Evolutionary conservation across 2,329 filamentous ascomycete genomes (phyloP), one percentile per base, ranked within the genome.

Genomic region (Cercospora nicotianae): DNA sequence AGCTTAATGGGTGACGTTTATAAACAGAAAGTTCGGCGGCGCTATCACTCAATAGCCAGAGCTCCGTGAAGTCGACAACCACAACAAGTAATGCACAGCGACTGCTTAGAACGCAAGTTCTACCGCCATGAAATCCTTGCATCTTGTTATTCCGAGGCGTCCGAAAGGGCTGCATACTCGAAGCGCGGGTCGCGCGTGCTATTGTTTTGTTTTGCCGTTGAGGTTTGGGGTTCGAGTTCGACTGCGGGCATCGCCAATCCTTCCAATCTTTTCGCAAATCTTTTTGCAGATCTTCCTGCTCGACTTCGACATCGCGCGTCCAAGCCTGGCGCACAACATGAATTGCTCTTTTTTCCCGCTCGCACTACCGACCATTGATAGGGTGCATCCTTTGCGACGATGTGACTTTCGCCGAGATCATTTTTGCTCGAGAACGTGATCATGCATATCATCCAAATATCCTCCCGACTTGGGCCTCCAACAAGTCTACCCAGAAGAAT

Each of bases 61-160:
- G 55, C 55, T 33, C 55, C 55, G 55, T 59, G 16, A 18, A 36
- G 30, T 18, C 55, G 30, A 59, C 55, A 59, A 13, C 23, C 48
- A 53, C 48, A 55, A 36, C 55, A 59, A 28, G 55, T 20, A 31
- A 31, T 36, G 55, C 31, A 59, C 55, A 59, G 55, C 18, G 55
- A 59, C 55, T 31, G 55, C 55, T 31, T 36, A 59, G 55, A 31
- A 33, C 55, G 28, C 23, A 59, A 36, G 55, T 33, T 59, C 55
- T 59, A 36, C 55, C 31, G 55, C 55, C 28, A 55, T 55, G 28
- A 59, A 31, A 36, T 59, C 55, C 55, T 59, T 59, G 31, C 55
- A 36, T 33, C 20, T 59, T 59, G 55, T 59, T 59, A 59, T 59
- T 10, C 55, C 31, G 55, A 59, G 55, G 55, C 55, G 55, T 57